phyloP scores from a whole-genome alignment of 257 asterid species.

The Nicotiana attenuata region DNA sequence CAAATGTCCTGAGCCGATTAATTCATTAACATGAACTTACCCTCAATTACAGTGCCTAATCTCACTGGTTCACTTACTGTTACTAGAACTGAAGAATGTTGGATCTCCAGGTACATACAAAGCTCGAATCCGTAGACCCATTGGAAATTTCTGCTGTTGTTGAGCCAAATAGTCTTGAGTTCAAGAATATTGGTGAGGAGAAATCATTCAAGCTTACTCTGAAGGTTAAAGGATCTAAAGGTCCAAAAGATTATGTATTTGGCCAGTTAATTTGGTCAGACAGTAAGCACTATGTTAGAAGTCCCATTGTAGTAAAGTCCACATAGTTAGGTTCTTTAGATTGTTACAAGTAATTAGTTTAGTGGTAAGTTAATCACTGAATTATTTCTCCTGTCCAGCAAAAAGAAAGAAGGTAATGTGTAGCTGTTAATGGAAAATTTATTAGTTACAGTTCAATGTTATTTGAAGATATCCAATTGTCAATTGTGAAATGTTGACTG shows the following conservation, averaged over 20 bases:
- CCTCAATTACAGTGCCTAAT: slow-evolving; percentile 63
- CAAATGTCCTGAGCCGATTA: slow-evolving; percentile 26
- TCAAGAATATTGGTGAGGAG: slow-evolving; percentile 43
- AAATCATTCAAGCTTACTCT: slow-evolving; percentile 38
- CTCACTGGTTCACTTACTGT: slow-evolving; percentile 46
- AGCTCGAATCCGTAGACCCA: slow-evolving; percentile 44
- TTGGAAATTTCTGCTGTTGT: slow-evolving; percentile 39
- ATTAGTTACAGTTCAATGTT: background rate
- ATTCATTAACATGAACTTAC: slow-evolving; percentile 50
- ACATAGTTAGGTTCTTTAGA: background rate
- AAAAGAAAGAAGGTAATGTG: background rate
- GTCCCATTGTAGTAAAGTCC: slow-evolving; percentile 68
- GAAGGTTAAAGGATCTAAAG: slow-evolving; percentile 22
- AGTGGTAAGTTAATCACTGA: background rate
- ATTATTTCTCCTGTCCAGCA: background rate
- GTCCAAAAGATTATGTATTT: slow-evolving; percentile 44
- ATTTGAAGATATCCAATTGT: background rate
- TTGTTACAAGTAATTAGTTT: background rate
- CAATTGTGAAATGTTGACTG: background rate
- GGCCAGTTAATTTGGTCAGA: slow-evolving; percentile 79
- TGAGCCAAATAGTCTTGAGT: slow-evolving; percentile 42
- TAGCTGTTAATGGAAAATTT: background rate
- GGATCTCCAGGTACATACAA: slow-evolving; percentile 60
- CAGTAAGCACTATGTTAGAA: slow-evolving; percentile 69
- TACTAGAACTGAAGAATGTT: slow-evolving; percentile 59